These are phyloP conservation scores for Coniochaeta pulveracea DNA, from an alignment of 2,329 filamentous ascomycete genomes.

Conservation along the genomic window DNA sequence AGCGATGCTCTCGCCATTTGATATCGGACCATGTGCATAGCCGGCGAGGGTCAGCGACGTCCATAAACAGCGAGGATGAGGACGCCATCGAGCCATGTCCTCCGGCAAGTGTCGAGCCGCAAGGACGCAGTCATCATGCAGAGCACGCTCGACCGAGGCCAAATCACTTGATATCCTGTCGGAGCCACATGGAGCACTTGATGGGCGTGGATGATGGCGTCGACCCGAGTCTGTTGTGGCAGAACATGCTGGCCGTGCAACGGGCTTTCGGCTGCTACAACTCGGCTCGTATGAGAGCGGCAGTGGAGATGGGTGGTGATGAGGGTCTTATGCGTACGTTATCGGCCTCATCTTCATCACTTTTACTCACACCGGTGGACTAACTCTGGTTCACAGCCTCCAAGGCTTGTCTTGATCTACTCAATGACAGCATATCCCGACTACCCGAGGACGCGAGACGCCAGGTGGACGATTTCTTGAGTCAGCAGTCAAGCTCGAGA, in stretches of 20 bases:
- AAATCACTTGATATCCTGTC: constrained; percentile 2
- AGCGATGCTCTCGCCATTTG: no score
- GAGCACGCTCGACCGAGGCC: background rate
- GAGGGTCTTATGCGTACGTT: constrained; percentile 24
- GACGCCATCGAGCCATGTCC: background rate
- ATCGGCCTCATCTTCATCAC: background rate
- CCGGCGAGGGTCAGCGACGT: background rate
- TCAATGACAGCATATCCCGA: constrained; percentile 18
- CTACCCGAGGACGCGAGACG: constrained; percentile 15
- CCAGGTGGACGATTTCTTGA: constrained; percentile 13
- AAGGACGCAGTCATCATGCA: no score
- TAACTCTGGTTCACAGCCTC: constrained; percentile 12
- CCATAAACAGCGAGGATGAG: background rate
- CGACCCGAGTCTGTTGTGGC: constrained; percentile 26
- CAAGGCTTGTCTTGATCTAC: constrained; percentile 17
- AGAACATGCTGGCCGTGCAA: constrained; percentile 29
- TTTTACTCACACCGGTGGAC: background rate
- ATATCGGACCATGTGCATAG: no score
- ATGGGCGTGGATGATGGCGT: constrained; percentile 8
- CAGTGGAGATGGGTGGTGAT: constrained; percentile 23
- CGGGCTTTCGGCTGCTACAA: constrained; percentile 29
- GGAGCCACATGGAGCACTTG: constrained; percentile 2
- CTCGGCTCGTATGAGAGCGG: constrained; percentile 30
- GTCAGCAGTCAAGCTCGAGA: background rate
- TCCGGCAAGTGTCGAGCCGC: background rate